Evolutionary conservation across 2,329 filamentous ascomycete species (phyloP).

Genomic region (Neonectria neomacrospora): DNA sequence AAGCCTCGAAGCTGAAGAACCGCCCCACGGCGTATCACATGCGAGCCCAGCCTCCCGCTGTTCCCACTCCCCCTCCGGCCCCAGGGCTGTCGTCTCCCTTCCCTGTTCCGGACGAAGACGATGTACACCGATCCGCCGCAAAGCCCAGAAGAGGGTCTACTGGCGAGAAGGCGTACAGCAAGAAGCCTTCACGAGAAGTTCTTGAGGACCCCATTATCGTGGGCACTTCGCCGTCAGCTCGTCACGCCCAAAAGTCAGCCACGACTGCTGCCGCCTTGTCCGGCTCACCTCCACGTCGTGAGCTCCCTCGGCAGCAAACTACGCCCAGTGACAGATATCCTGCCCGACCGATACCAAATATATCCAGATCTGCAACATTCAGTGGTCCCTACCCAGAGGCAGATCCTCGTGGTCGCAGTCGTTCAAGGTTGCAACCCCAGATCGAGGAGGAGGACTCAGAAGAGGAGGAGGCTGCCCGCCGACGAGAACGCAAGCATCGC

Average conservation of each 20-base stretch:
- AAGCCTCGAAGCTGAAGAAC: slow-evolving; percentile 45
- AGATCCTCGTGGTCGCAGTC: slow-evolving; percentile 51
- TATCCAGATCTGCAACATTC: slow-evolving; percentile 51
- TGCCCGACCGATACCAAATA: slow-evolving; percentile 43
- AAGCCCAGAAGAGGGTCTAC: slow-evolving; percentile 50
- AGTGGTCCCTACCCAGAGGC: slow-evolving; percentile 40
- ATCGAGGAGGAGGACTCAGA: slow-evolving; percentile 50
- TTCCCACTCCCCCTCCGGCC: slow-evolving; percentile 51
- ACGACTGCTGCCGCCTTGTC: slow-evolving; percentile 41
- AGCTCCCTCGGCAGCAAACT: slow-evolving; percentile 49
- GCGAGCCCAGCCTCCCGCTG: slow-evolving; percentile 46
- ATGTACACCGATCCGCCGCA: slow-evolving; percentile 48
- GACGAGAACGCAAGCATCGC: slow-evolving; percentile 50
- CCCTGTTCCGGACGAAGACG: slow-evolving; percentile 46
- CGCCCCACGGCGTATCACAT: slow-evolving; percentile 38
- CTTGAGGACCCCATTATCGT: slow-evolving; percentile 47
- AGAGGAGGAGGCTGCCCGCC: slow-evolving; percentile 42
- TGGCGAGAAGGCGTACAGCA: slow-evolving; percentile 46
- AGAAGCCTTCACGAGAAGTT: slow-evolving; percentile 48
- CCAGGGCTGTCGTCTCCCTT: slow-evolving; percentile 43
- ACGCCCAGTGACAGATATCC: slow-evolving; percentile 48
- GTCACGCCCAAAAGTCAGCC: slow-evolving; percentile 44
- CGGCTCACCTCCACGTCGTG: slow-evolving; percentile 49
- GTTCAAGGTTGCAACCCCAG: slow-evolving; percentile 52
- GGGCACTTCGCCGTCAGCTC: slow-evolving; percentile 46